Conservation (phyloP, 495 filamentous ascomycete species). For the Podospora bellae-mahoneyi region DNA sequence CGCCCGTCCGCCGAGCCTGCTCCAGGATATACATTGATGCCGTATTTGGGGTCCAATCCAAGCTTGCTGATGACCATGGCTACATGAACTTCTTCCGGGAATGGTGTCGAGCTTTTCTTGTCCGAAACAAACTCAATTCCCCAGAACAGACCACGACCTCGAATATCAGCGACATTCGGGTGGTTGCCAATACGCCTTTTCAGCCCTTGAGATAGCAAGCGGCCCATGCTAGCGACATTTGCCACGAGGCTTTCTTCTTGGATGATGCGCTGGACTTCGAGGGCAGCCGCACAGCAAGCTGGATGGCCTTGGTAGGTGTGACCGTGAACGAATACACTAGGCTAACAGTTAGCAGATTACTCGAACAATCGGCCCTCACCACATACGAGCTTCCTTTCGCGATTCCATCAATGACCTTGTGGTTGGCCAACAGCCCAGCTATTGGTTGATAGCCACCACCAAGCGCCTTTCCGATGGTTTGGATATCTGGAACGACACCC, state of each 20-base stretch:
- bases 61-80: slow-evolving; percentile 52
- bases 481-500: slow-evolving; percentile 54
- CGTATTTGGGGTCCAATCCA: slow-evolving; percentile 49
- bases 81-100: slow-evolving; percentile 42
- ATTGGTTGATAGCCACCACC: slow-evolving; percentile 64
- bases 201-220: slow-evolving; percentile 46
- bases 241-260: slow-evolving; percentile 51
- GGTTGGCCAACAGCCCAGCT: slow-evolving; percentile 55
- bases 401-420: slow-evolving; percentile 53
- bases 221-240: slow-evolving; percentile 53
- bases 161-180: slow-evolving; percentile 61
- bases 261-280: slow-evolving; percentile 59
- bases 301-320: slow-evolving; percentile 65
- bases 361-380: slow-evolving; percentile 9
- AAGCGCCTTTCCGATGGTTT: slow-evolving; percentile 63
- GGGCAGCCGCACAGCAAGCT: slow-evolving; percentile 55
- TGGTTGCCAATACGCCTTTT: slow-evolving; percentile 42
- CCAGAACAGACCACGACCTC: slow-evolving; percentile 63
- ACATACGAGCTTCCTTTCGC: slow-evolving; percentile 54
- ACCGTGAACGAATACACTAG: slow-evolving; percentile 51
- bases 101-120: slow-evolving; percentile 46
- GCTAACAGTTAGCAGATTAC: slow-evolving; percentile 10
- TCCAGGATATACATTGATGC: slow-evolving; percentile 68
- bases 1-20: slow-evolving; percentile 64
- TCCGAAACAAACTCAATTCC: slow-evolving; percentile 57